phyloP scores from a whole-genome alignment of 2,329 filamentous ascomycete genomes.

The Calonectria hawksworthii region DNA sequence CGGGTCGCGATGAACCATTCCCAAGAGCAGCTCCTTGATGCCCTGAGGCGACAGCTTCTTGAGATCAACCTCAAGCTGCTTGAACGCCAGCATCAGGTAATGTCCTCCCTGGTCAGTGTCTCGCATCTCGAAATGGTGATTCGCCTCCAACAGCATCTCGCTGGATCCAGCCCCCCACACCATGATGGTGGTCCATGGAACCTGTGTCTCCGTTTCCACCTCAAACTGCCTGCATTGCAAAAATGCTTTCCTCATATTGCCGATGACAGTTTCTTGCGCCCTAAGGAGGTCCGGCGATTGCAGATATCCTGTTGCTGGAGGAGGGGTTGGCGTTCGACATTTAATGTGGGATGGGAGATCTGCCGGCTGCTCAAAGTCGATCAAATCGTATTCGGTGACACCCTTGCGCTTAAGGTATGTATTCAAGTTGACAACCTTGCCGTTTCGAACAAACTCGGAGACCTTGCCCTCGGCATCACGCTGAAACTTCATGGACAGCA shows the following conservation, averaged over 20 bases:
- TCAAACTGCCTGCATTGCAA: slow-evolving; percentile 60
- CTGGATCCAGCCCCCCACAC: slow-evolving; percentile 61
- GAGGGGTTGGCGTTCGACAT: slow-evolving; percentile 61
- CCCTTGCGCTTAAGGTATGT: slow-evolving; percentile 68
- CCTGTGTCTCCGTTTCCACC: slow-evolving; percentile 52
- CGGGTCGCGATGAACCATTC: slow-evolving; percentile 60
- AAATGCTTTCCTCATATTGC: slow-evolving; percentile 61
- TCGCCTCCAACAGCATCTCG: slow-evolving; percentile 59
- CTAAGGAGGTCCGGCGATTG: slow-evolving; percentile 59
- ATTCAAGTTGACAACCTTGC: slow-evolving; percentile 64
- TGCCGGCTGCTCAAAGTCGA: slow-evolving; percentile 59
- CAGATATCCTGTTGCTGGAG: slow-evolving; percentile 57
- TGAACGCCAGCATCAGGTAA: slow-evolving; percentile 58
- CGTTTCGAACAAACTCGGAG: slow-evolving; percentile 66
- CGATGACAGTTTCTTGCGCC: slow-evolving; percentile 59
- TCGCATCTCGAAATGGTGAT: slow-evolving; percentile 57
- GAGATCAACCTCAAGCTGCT: slow-evolving; percentile 58
- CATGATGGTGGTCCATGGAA: slow-evolving; percentile 59
- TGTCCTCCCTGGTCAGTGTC: slow-evolving; percentile 57
- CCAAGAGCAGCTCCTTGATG: slow-evolving; percentile 58
- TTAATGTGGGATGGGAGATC: slow-evolving; percentile 59
- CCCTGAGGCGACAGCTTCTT: slow-evolving; percentile 59
- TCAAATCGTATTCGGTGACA: slow-evolving; percentile 66
- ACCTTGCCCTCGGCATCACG: slow-evolving; percentile 67
- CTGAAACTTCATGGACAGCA: slow-evolving; percentile 66